Conservation (phyloP, 345 rosid species). For the Salix suchowensis region DNA sequence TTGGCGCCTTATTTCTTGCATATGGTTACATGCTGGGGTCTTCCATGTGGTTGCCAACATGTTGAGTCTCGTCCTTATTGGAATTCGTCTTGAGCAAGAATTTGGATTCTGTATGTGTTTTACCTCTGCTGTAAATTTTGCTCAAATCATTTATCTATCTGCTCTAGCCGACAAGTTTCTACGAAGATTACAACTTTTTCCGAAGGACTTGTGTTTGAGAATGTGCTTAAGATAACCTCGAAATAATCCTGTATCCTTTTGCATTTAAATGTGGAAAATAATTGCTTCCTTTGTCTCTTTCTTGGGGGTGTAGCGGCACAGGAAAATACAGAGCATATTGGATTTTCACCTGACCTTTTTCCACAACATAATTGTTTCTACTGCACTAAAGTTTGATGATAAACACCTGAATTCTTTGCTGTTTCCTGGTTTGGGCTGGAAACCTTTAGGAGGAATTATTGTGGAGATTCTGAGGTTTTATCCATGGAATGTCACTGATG, state of each 20-base stretch:
- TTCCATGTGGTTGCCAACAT: constrained; percentile 34
- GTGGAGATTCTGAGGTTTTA: not conserved
- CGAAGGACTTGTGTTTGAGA: not conserved
- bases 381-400: not conserved
- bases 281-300: not conserved
- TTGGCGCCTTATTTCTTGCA: constrained; percentile 29
- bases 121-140: not conserved
- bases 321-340: too few species aligned
- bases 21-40: constrained; percentile 35
- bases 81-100: constrained; percentile 28
- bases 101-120: constrained; percentile 18
- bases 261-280: not conserved
- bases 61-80: constrained; percentile 26
- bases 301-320: not conserved
- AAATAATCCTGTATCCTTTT: not conserved
- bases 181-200: not conserved
- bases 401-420: not conserved
- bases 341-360: too few species aligned
- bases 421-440: not conserved
- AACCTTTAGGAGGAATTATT: not conserved
- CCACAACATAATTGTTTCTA: not conserved
- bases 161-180: not conserved
- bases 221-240: not conserved
- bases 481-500: not conserved
- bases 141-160: not conserved